Conservation (phyloP, 768 basidiomycete species). For the Pulveroboletus sp. region DNA sequence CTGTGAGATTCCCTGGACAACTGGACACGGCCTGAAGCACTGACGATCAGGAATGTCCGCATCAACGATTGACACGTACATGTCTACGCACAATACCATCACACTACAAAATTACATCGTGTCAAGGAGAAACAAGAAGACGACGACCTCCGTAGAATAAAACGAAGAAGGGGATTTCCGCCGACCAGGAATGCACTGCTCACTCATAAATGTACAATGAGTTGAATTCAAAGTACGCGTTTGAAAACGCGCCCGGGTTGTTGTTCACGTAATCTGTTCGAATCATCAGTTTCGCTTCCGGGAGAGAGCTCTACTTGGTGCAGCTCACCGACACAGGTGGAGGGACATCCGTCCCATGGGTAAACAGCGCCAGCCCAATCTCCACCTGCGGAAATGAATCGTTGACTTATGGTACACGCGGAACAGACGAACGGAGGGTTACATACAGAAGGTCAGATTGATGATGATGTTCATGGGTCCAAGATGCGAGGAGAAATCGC, state of each 20-base stretch:
- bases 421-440: not conserved
- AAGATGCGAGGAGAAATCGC: constrained; percentile 15
- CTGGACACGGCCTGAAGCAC: too few species aligned
- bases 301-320: not conserved
- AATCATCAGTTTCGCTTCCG: constrained; percentile 28
- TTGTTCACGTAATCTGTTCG: constrained; percentile 47
- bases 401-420: not conserved
- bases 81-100: too few species aligned
- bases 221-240: constrained; percentile 25
- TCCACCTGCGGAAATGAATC: constrained; percentile 17
- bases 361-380: constrained; percentile 28
- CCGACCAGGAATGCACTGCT: too few species aligned
- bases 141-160: too few species aligned
- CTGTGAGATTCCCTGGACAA: too few species aligned
- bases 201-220: constrained; percentile 19
- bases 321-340: constrained; percentile 25
- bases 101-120: too few species aligned
- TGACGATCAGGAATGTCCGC: too few species aligned
- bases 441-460: constrained; percentile 21
- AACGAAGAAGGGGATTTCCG: too few species aligned
- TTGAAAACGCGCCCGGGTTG: constrained; percentile 17
- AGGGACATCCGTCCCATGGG: constrained; percentile 22
- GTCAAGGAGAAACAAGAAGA: too few species aligned
- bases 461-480: constrained; percentile 21
- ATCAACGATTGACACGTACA: too few species aligned